Conservation (phyloP, 2,329 filamentous ascomycete genomes). For the Neofusicoccum ribis region DNA sequence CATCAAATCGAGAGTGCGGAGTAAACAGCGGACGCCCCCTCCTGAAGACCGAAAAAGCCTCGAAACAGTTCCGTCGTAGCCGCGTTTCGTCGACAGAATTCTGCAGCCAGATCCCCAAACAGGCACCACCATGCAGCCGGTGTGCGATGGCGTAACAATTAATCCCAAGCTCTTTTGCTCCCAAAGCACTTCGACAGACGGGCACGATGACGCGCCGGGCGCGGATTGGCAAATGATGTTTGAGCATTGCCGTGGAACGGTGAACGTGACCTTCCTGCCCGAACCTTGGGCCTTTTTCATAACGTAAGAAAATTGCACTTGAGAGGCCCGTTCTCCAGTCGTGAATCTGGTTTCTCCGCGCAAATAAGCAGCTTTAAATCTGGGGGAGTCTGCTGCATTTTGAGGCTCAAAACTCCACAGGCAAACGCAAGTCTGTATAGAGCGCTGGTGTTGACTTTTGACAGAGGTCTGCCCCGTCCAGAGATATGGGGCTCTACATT, state of each 20-base stretch:
- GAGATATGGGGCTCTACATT: background rate
- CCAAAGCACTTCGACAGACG: background rate
- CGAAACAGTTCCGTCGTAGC: background rate
- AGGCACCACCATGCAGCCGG: no score
- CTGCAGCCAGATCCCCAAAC: background rate
- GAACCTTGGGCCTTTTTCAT: constrained; percentile 14
- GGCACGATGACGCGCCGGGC: background rate
- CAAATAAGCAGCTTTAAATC: background rate
- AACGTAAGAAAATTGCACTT: constrained; percentile 12
- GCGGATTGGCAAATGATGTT: background rate
- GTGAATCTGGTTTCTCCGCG: constrained; percentile 15
- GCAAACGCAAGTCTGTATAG: background rate
- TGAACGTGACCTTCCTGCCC: constrained; percentile 3
- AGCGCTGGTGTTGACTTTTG: constrained; percentile 6
- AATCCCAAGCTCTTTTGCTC: background rate
- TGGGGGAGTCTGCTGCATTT: background rate
- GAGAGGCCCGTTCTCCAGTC: background rate
- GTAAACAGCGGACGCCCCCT: background rate
- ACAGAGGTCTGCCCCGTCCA: background rate
- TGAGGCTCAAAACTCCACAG: background rate
- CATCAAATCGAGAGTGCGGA: background rate
- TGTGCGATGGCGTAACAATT: background rate
- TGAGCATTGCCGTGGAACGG: background rate
- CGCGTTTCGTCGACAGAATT: background rate
- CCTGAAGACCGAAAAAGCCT: background rate